Percentiles rank a stretch among this genome's conserved stretches.
phyloP scores from a whole-genome alignment of 2,329 filamentous ascomycete species.

The Hypoxylon rubiginosum region DNA sequence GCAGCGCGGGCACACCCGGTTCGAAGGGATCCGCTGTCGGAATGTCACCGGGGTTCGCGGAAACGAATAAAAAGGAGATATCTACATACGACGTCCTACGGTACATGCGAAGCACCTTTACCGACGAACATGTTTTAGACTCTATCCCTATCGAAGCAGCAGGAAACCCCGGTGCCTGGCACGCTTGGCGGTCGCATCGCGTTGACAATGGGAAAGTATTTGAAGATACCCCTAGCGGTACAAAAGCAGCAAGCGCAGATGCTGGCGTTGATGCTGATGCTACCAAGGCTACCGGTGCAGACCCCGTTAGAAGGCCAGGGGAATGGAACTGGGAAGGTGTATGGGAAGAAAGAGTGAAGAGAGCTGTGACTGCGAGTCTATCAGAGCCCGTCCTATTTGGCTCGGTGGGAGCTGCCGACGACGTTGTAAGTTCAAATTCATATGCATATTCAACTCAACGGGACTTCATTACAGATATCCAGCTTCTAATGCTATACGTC shows the following conservation, averaged over 20 bases:
- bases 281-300: constrained; percentile 19
- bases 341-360: constrained; percentile 90
- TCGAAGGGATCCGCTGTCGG: constrained; percentile 48
- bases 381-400: constrained; percentile 87
- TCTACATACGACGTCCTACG: constrained; percentile 78
- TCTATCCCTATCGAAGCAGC: constrained; percentile 83
- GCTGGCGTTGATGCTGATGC: constrained; percentile 43
- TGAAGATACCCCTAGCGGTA: constrained; percentile 16
- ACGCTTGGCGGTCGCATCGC: constrained; percentile 87
- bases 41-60: constrained; percentile 56
- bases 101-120: constrained; percentile 87
- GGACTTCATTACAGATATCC: background rate
- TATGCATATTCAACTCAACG: background rate
- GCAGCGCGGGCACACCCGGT: constrained; percentile 44
- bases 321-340: constrained; percentile 99
- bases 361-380: constrained; percentile 80
- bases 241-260: constrained; percentile 28
- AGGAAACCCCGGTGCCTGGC: constrained; percentile 92
- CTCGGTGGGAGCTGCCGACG: constrained; percentile 70
- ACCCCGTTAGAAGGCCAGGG: constrained; percentile 70
- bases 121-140: constrained; percentile 82
- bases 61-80: constrained; percentile 59
- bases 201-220: constrained; percentile 61
- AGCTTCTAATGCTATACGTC: constrained; percentile 21
- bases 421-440: constrained; percentile 71